Evolutionary conservation across 2,329 filamentous ascomycete species (phyloP), one percentile per base, ranked within the genome.

Genomic region (Aciculosporium take): DNA sequence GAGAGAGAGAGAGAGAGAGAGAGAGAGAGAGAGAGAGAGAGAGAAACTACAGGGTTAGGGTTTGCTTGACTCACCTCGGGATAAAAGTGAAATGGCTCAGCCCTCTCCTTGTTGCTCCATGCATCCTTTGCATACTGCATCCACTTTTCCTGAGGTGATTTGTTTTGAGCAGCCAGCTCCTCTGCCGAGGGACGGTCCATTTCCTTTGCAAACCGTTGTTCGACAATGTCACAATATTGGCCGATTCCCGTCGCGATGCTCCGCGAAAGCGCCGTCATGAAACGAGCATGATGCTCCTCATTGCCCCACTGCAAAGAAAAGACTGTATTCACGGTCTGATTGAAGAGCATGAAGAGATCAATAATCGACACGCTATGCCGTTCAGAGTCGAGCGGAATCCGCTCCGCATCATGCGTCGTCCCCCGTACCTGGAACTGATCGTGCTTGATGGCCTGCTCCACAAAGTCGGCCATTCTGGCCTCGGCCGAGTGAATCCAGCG

Each of bases 11-110:
- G n/a, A n/a, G n/a, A n/a, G n/a, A n/a, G n/a, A n/a, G n/a, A n/a
- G n/a, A n/a, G n/a, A n/a, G n/a, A n/a, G n/a, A n/a, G n/a, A n/a
- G n/a, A n/a, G n/a, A n/a, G n/a, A n/a, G n/a, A n/a, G n/a, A n/a
- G n/a, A n/a, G n/a, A n/a, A n/a, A n/a, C n/a, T n/a, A n/a, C n/a
- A n/a, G n/a, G n/a, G n/a, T n/a, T n/a, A n/a, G n/a, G n/a, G n/a
- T n/a, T n/a, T n/a, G n/a, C n/a, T n/a, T n/a, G n/a, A n/a, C 70
- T 62, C 66, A 88, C 85, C 75, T 94, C 84, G 2, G 86, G 79
- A 51, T 87, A 91, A 64, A 98, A 98, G 48, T 96, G 88, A 62
- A 96, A 98, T 0, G 91, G 91, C 55, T 95, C 89, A 31, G 91
- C 79, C 60, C 88, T 94, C 47, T 95, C 88, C 58, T 88, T 94